A percentile compares a stretch with the other conserved stretches of the same genome.
These are phyloP conservation scores for Ilex asprella DNA, from an alignment of 257 asterid genomes.

Conservation along the genomic window DNA sequence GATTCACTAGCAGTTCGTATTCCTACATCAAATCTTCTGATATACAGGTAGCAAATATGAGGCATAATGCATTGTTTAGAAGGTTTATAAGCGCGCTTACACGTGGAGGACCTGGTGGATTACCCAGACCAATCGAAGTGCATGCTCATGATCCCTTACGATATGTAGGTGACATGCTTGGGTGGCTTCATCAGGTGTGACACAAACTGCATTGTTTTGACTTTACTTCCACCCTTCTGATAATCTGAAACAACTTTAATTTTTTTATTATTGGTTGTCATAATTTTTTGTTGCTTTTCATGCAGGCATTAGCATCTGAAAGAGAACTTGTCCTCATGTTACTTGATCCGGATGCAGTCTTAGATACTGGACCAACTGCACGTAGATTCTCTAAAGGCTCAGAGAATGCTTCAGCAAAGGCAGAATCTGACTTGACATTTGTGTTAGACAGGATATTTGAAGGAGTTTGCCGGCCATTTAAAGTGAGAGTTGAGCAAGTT, in stretches of 20 bases:
- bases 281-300: slow-evolving; percentile 14
- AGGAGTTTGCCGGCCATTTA: slow-evolving; percentile 98
- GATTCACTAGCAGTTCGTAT: slow-evolving; percentile 15
- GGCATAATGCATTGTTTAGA: slow-evolving; percentile 96
- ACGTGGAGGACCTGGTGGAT: slow-evolving; percentile 98
- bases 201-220: background rate
- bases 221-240: background rate
- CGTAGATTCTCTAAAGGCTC: slow-evolving; percentile 41
- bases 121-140: slow-evolving; percentile 98
- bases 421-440: slow-evolving; percentile 81
- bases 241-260: background rate
- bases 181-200: slow-evolving; percentile 95
- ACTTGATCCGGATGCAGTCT: slow-evolving; percentile 79
- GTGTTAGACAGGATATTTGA: slow-evolving; percentile 94
- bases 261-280: background rate
- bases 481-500: slow-evolving; percentile 97
- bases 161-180: slow-evolving; percentile 99
- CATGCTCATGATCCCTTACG: slow-evolving; percentile 98
- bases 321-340: slow-evolving; percentile 92
- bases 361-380: slow-evolving; percentile 68
- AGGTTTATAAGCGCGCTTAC: slow-evolving; percentile 98
- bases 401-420: slow-evolving; percentile 49
- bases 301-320: slow-evolving; percentile 97
- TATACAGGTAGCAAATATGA: slow-evolving; percentile 92
- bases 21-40: slow-evolving; percentile 8